Evolutionary conservation across 805 yeast species (phyloP).

Genomic region (Yamadazyma tumulicola): DNA sequence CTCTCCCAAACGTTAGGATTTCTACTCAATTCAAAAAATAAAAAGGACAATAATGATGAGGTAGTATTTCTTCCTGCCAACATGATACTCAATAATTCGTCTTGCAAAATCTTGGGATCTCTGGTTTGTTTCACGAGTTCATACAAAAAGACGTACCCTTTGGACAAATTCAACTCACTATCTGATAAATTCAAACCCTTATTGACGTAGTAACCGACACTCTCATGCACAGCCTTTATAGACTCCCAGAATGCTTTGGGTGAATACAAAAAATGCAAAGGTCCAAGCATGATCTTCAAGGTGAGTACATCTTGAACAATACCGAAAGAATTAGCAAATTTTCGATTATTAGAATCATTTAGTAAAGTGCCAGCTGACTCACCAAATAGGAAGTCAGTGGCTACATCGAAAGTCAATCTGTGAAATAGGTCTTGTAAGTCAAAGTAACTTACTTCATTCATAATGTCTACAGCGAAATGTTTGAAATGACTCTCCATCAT

Average conservation of each 20-base stretch:
- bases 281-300: slow-evolving; percentile 24
- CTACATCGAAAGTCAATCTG: slow-evolving; percentile 36
- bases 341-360: slow-evolving; percentile 10
- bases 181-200: slow-evolving; percentile 26
- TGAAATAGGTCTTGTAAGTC: slow-evolving; percentile 34
- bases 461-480: slow-evolving; percentile 21
- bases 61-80: slow-evolving; percentile 39
- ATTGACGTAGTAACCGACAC: slow-evolving; percentile 26
- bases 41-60: slow-evolving; percentile 29
- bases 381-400: slow-evolving; percentile 41
- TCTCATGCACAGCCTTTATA: slow-evolving; percentile 25
- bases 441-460: slow-evolving; percentile 18
- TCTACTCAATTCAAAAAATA: slow-evolving; percentile 29
- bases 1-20: slow-evolving; percentile 28
- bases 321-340: slow-evolving; percentile 28
- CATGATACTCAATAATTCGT: slow-evolving; percentile 38
- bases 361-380: slow-evolving; percentile 24
- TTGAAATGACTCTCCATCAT: slow-evolving; percentile 32
- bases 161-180: slow-evolving; percentile 25
- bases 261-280: slow-evolving; percentile 22
- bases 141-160: slow-evolving; percentile 31
- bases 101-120: slow-evolving; percentile 33
- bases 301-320: slow-evolving; percentile 30
- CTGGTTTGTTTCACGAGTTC: slow-evolving; percentile 38
- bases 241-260: slow-evolving; percentile 28